phyloP scores from a whole-genome alignment of 352 stramenopile species.

The Pythium diclinum region DNA sequence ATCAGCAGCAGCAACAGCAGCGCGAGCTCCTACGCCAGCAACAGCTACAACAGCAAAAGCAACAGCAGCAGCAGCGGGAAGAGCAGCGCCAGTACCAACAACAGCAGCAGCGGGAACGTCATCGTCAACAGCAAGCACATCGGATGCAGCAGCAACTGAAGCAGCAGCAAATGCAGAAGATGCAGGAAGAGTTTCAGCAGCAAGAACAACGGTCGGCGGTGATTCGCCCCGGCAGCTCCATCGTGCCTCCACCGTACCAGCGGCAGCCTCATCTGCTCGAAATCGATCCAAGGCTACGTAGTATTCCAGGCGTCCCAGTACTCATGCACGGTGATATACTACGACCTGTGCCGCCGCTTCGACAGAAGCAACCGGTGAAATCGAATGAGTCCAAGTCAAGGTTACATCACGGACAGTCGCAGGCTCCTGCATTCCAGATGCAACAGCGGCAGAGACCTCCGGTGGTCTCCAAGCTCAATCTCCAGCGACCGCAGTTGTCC shows the following conservation, averaged over 20 bases:
- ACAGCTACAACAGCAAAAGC: conserved; percentile 7
- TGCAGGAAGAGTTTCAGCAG: conserved; percentile 2
- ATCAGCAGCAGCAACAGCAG: conserved; percentile 13
- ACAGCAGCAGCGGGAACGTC: conserved; percentile 10
- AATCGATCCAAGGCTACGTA: conserved; percentile 12
- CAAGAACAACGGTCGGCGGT: conserved; percentile 16
- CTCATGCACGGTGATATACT: not conserved
- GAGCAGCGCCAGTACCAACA: conserved; percentile 5
- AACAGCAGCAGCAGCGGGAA: conserved; percentile 14
- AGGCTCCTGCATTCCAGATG: not conserved
- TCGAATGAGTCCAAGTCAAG: not conserved
- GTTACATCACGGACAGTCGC: not conserved
- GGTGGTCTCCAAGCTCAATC: not conserved
- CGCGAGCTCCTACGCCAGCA: conserved; percentile 5
- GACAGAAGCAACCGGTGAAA: not conserved
- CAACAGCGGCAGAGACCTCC: not conserved
- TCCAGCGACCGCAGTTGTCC: not conserved
- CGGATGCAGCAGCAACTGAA: conserved; percentile 11
- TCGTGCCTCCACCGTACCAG: conserved; percentile 16
- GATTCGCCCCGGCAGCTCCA: conserved; percentile 17
- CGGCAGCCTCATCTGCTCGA: not conserved
- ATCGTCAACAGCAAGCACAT: conserved; percentile 26
- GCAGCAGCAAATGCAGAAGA: not conserved
- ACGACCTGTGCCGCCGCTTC: not conserved
- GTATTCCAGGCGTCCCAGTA: not conserved